These are phyloP conservation scores for Ceratocystis diversiconidia DNA, from an alignment of 2,329 filamentous ascomycete species.

Conservation along the genomic window DNA sequence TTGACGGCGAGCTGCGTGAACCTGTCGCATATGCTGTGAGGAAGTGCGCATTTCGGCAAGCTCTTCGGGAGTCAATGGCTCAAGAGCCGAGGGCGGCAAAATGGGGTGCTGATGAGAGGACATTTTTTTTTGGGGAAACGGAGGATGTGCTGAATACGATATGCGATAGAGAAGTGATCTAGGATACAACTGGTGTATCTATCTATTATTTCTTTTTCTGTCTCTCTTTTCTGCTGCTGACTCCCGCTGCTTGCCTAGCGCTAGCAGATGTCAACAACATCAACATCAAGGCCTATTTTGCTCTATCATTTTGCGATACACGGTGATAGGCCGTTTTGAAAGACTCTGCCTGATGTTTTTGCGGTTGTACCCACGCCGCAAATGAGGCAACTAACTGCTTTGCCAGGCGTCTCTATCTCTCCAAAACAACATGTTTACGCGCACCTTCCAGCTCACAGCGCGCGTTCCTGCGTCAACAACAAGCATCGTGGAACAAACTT, in stretches of 20 bases:
- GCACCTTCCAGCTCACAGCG: not conserved
- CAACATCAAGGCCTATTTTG: not conserved
- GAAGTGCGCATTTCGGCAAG: not conserved
- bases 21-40: not conserved
- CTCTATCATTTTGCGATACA: not conserved
- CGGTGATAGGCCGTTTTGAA: no score
- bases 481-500: not conserved
- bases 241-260: not conserved
- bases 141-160: no score
- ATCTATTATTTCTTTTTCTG: not conserved
- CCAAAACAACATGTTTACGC: not conserved
- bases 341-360: not conserved
- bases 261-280: not conserved
- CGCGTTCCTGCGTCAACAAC: constrained; percentile 2
- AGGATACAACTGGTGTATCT: not conserved
- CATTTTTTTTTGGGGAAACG: not conserved
- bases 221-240: not conserved
- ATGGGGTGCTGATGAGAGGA: not conserved
- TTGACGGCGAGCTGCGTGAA: not conserved
- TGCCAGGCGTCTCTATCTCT: no score
- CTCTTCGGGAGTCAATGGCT: not conserved
- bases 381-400: not conserved
- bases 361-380: not conserved
- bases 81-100: not conserved
- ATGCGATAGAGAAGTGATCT: no score